These are phyloP conservation scores for Pseudogymnoascus sp. DNA, from an alignment of 2,329 filamentous ascomycete genomes.

Conservation along the genomic window DNA sequence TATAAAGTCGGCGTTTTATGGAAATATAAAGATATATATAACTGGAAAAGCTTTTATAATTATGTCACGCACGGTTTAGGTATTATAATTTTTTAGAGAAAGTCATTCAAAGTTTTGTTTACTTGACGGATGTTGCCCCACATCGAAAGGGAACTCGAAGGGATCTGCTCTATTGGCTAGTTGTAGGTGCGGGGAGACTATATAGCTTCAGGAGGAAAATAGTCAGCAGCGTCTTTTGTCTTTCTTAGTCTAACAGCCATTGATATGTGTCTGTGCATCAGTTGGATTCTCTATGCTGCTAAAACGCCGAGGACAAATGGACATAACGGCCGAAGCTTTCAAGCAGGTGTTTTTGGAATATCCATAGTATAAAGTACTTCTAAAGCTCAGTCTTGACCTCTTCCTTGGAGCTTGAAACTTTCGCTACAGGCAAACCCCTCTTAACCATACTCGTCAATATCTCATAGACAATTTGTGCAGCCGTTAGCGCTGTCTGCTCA, in stretches of 20 bases:
- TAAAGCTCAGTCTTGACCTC: neutral
- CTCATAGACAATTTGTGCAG: constrained; percentile 77
- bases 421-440: constrained; percentile 32
- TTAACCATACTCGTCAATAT: constrained; percentile 71
- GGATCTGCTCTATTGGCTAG: neutral
- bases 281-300: neutral
- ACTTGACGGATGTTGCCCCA: neutral
- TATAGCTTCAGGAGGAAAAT: neutral
- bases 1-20: neutral
- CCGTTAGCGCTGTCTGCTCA: constrained; percentile 75
- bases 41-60: neutral
- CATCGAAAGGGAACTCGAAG: neutral
- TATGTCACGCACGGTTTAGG: neutral
- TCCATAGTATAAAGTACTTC: neutral
- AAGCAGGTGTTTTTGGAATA: neutral
- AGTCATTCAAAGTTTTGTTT: neutral
- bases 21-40: neutral
- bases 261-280: neutral
- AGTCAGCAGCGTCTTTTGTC: neutral
- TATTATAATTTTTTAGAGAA: neutral
- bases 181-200: neutral
- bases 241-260: neutral
- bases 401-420: neutral
- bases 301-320: neutral
- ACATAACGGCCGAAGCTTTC: neutral